Conservation (phyloP, 225 moss, liverwort and hornwort genomes). For the Physcomitrium patens region DNA sequence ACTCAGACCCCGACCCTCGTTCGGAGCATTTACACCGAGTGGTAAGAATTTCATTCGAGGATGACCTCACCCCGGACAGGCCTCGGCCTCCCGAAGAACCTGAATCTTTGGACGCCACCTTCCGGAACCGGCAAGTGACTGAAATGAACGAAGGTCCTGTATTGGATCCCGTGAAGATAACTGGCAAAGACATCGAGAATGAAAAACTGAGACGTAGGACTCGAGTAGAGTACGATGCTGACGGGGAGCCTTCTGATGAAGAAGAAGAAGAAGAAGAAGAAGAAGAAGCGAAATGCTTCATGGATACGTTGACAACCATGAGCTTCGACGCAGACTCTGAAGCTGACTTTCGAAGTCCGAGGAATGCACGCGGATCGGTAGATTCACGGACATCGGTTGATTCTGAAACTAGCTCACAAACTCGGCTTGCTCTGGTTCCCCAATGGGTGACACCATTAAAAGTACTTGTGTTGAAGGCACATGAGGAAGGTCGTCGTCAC, state of each 20-base stretch:
- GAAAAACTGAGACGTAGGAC: slow-evolving; percentile 18
- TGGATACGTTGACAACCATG: slow-evolving; percentile 60
- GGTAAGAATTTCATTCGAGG: slow-evolving; percentile 40
- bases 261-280: slow-evolving; percentile 38
- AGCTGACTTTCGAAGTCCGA: too few relatives aligned
- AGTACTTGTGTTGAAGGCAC: too few relatives aligned
- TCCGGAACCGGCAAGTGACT: slow-evolving; percentile 25
- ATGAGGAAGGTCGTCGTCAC: too few relatives aligned
- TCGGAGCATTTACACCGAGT: slow-evolving; percentile 46
- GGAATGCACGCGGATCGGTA: too few relatives aligned
- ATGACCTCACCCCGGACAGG: slow-evolving; percentile 41
- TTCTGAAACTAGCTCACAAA: too few relatives aligned
- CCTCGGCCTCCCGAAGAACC: slow-evolving; percentile 34
- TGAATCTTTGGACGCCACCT: slow-evolving; percentile 17
- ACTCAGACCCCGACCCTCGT: slow-evolving; percentile 54
- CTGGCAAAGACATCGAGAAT: slow-evolving; percentile 42
- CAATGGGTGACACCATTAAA: too few relatives aligned
- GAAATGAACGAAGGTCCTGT: slow-evolving; percentile 40
- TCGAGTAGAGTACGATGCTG: neutral
- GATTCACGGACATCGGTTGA: too few relatives aligned
- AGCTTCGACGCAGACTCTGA: slow-evolving; percentile 59
- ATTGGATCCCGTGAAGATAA: slow-evolving; percentile 54
- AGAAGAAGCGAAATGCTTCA: slow-evolving; percentile 23
- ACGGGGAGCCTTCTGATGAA: slow-evolving; percentile 31
- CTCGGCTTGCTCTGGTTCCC: too few relatives aligned